Evolutionary conservation across 2,329 filamentous ascomycete genomes (phyloP).

Genomic region (Cytospora piceicola): DNA sequence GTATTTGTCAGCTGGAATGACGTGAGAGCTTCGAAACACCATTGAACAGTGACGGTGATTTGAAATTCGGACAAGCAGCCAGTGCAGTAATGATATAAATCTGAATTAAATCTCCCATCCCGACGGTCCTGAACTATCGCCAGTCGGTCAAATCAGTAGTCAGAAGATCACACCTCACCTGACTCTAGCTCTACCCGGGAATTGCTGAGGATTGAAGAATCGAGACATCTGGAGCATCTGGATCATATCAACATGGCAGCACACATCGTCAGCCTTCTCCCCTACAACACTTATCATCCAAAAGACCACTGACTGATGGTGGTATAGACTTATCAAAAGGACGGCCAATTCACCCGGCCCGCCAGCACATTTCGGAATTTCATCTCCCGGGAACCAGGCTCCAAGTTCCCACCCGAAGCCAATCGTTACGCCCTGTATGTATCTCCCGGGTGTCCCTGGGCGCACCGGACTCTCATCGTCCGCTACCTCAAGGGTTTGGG

Average conservation of each 20-base stretch:
- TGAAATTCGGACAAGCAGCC: not conserved
- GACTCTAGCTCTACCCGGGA: not conserved
- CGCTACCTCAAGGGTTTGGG: conserved; percentile 75
- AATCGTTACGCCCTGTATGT: conserved; percentile 66
- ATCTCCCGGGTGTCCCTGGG: conserved; percentile 66
- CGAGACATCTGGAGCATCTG: not conserved
- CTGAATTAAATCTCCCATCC: not conserved
- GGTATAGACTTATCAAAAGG: conserved; percentile 35
- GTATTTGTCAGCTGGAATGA: not conserved
- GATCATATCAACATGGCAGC: not conserved
- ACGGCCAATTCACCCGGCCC: conserved; percentile 58
- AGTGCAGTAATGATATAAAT: not conserved
- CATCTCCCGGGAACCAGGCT: conserved; percentile 54
- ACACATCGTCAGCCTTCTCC: not conserved
- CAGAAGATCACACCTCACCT: not conserved
- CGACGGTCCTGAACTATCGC: no score
- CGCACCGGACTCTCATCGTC: conserved; percentile 74
- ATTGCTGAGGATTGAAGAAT: not conserved
- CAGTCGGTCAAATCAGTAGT: not conserved
- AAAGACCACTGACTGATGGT: not conserved
- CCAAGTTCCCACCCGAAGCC: conserved; percentile 61
- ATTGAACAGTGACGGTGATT: not conserved
- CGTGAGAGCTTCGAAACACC: not conserved
- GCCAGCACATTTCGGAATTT: conserved; percentile 58
- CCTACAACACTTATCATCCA: not conserved